phyloP scores from a whole-genome alignment of 2,329 filamentous ascomycete genomes.

The Calycina herbarum region DNA sequence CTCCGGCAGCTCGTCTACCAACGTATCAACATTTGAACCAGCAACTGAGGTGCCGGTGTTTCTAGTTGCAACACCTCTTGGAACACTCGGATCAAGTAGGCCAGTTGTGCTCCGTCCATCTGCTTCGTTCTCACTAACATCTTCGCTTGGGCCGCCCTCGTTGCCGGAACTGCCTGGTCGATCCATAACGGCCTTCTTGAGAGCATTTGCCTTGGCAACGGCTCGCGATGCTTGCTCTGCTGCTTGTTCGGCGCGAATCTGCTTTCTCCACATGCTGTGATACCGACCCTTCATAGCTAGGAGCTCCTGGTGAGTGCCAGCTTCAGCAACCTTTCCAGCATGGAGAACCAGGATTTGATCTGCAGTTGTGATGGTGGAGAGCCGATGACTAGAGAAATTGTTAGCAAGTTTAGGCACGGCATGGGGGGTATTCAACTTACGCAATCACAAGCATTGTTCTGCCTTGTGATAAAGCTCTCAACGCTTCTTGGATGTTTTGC shows the following conservation, averaged over 20 bases:
- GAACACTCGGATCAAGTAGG: neutral
- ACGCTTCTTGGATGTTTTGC: slow-evolving; percentile 85
- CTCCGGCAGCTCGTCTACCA: slow-evolving; percentile 3
- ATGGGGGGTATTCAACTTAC: slow-evolving; percentile 49
- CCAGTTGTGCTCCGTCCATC: slow-evolving; percentile 24
- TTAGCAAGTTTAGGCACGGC: slow-evolving; percentile 81
- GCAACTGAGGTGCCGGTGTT: slow-evolving; percentile 22
- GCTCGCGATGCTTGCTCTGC: slow-evolving; percentile 53
- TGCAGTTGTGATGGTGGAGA: slow-evolving; percentile 88
- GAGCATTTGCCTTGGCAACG: slow-evolving; percentile 35
- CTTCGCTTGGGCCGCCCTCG: slow-evolving; percentile 30
- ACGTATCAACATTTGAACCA: slow-evolving; percentile 18
- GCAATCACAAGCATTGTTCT: slow-evolving; percentile 95
- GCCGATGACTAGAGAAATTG: slow-evolving; percentile 62
- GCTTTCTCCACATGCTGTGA: slow-evolving; percentile 82
- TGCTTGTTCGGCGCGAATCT: slow-evolving; percentile 75
- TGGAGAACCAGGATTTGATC: slow-evolving; percentile 84
- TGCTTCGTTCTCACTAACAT: slow-evolving; percentile 34
- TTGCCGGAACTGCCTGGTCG: slow-evolving; percentile 34
- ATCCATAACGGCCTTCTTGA: slow-evolving; percentile 32
- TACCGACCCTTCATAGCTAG: slow-evolving; percentile 72
- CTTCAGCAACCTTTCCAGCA: slow-evolving; percentile 74
- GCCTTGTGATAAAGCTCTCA: slow-evolving; percentile 77
- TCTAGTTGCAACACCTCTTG: slow-evolving; percentile 14
- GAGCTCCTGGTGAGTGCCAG: slow-evolving; percentile 76